phyloP scores from a whole-genome alignment of 371 early-diverging fungal species.

The Sporodiniella umbellata region DNA sequence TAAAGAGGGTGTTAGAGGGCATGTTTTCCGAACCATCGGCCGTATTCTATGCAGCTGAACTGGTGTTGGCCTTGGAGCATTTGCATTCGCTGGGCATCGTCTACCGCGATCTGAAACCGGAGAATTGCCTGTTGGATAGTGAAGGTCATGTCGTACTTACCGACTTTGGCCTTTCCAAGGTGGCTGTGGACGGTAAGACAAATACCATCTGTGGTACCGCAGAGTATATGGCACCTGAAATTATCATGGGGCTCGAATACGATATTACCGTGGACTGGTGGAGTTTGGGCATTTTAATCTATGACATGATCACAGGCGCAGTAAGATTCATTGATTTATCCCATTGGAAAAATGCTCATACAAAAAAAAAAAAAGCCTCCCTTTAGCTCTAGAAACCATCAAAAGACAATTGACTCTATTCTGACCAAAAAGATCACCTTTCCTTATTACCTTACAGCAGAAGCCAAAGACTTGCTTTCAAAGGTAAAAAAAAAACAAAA shows the following conservation, averaged over 20 bases:
- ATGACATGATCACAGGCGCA: constrained; percentile 83
- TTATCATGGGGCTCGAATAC: constrained; percentile 80
- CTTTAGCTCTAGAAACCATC: constrained; percentile 72
- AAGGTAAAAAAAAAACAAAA: constrained; percentile 22
- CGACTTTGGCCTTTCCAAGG: constrained; percentile 94
- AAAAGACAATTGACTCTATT: constrained; percentile 78
- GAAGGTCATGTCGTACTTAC: constrained; percentile 84
- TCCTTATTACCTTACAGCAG: constrained; percentile 67
- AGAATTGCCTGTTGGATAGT: constrained; percentile 82
- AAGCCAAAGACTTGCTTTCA: constrained; percentile 59
- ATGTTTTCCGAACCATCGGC: constrained; percentile 52
- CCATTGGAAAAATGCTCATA: not conserved
- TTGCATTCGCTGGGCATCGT: constrained; percentile 87
- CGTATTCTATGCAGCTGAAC: constrained; percentile 72
- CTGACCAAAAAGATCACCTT: constrained; percentile 70
- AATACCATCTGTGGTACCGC: constrained; percentile 92
- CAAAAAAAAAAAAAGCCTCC: constrained; percentile 50
- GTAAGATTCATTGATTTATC: constrained; percentile 21
- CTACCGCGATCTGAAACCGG: constrained; percentile 89
- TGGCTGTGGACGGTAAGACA: constrained; percentile 54
- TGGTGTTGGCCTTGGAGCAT: constrained; percentile 65
- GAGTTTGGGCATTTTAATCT: constrained; percentile 89
- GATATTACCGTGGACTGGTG: constrained; percentile 92
- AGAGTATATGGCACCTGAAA: constrained; percentile 88
- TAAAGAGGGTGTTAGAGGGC: constrained; percentile 29